These are phyloP conservation scores for Fusarium palustre DNA, from an alignment of 2,329 filamentous ascomycete genomes.

Conservation along the genomic window DNA sequence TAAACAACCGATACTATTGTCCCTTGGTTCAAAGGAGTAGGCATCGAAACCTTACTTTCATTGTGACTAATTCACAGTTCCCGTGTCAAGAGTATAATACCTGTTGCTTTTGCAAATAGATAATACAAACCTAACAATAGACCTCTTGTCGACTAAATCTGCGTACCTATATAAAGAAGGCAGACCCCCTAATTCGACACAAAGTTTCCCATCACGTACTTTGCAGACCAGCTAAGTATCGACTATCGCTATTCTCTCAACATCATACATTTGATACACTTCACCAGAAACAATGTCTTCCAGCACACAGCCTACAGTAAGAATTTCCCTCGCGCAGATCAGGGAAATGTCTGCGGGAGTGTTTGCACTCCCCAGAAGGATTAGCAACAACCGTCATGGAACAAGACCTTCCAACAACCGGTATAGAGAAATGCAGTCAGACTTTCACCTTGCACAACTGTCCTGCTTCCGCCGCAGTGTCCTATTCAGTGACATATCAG, in stretches of 20 bases:
- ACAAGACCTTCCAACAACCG: no score
- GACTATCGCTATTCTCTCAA: not conserved
- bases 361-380: no score
- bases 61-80: not conserved
- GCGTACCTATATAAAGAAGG: not conserved
- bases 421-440: no score
- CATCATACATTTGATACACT: not conserved
- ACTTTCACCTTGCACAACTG: not conserved
- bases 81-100: not conserved
- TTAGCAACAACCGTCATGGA: no score
- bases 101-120: no score
- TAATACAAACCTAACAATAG: no score
- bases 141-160: no score
- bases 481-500: slow-evolving; percentile 16
- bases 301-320: no score
- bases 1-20: not conserved
- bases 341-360: no score
- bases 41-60: not conserved
- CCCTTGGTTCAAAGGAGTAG: not conserved
- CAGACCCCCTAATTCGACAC: no score
- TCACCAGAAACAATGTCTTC: not conserved
- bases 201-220: not conserved
- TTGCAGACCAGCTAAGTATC: not conserved
- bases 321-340: no score
- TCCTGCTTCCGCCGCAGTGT: not conserved